phyloP scores from a whole-genome alignment of 345 rosid species.

The Kernera saxatilis region DNA sequence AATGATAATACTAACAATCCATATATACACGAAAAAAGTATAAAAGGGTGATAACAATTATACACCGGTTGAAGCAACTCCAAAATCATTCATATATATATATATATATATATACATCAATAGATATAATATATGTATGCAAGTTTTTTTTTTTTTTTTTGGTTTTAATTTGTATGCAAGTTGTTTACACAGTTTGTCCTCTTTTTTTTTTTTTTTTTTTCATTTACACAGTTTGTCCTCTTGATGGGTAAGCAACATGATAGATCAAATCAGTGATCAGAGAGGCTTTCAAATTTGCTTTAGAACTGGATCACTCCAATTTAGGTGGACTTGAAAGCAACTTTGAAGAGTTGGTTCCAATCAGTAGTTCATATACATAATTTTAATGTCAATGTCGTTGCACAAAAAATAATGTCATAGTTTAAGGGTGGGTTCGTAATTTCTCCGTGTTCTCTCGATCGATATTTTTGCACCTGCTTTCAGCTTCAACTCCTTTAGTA shows the following conservation, averaged over 20 bases:
- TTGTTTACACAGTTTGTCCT: too few species aligned
- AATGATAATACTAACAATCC: not conserved
- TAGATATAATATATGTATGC: not conserved
- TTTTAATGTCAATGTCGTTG: not conserved
- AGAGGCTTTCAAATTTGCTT: conserved; percentile 12
- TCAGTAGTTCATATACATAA: not conserved
- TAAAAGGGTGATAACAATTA: not conserved
- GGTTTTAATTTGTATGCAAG: too few species aligned
- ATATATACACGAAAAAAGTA: not conserved
- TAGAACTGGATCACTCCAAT: conserved; percentile 8
- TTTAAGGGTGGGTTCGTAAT: too few species aligned
- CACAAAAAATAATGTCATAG: too few species aligned
- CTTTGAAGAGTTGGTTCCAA: conserved; percentile 13
- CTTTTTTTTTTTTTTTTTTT: too few species aligned
- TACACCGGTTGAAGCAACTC: not conserved
- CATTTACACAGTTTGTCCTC: not conserved
- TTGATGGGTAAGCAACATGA: conserved; percentile 9
- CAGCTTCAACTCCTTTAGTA: too few species aligned
- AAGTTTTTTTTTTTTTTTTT: too few species aligned
- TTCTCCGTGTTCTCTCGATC: too few species aligned
- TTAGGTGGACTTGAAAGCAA: conserved; percentile 18
- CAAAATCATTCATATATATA: not conserved
- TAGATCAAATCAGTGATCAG: conserved; percentile 20
- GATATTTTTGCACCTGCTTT: not conserved
- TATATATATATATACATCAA: too few species aligned